Base-by-base conservation (phyloP, 306 rosid species). In the Hippophae gyantsensis region DNA sequence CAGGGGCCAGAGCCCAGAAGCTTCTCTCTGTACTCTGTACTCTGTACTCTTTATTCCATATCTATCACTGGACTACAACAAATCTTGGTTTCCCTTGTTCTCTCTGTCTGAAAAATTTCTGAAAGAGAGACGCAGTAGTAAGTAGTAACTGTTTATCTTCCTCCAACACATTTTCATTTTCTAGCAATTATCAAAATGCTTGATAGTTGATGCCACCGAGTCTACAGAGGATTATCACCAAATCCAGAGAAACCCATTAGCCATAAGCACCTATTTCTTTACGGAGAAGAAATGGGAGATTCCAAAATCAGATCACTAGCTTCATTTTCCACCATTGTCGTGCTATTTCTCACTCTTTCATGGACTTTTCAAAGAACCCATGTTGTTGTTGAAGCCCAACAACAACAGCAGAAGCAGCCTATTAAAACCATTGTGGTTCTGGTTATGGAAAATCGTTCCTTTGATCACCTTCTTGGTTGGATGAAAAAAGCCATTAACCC, bases 401-500 rank as follows among this genome's bases (percentile, higher is more conserved):
- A 80, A 48, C 64, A 64, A 3, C 68, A 79, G 38, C 38, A 32
- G 38, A 32, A 32, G 38, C 38, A 74, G 57, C 95, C 97, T 38
- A 93, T 93, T 73, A 86, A 93, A 72, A 93, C 72, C 23, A 60
- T 88, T 54, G 99, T 93, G 52, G 99, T 88, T 77, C 67, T 93
- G 79, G 90, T 93, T 2, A 77, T 93, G 99, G 99, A 93, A 62
- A 93, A 93, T 52, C 78, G 99, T 67, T 93, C 99, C 46, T 93
- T 93, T 65, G 99, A 93, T 72, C 99, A 88, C 74, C 82, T 89
- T 78, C 70, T 86, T 5, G 97, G 97, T 6, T 93, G 99, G 99
- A 93, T 88, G 99, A 93, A 93, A 52, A 82, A 88, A 13, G 74
- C 81, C 60, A 59, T 93, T 25, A 82, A 88, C 79, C 80, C 86